Conservation (phyloP, 2,329 filamentous ascomycete genomes). For the Gaeumannomyces sp. region DNA sequence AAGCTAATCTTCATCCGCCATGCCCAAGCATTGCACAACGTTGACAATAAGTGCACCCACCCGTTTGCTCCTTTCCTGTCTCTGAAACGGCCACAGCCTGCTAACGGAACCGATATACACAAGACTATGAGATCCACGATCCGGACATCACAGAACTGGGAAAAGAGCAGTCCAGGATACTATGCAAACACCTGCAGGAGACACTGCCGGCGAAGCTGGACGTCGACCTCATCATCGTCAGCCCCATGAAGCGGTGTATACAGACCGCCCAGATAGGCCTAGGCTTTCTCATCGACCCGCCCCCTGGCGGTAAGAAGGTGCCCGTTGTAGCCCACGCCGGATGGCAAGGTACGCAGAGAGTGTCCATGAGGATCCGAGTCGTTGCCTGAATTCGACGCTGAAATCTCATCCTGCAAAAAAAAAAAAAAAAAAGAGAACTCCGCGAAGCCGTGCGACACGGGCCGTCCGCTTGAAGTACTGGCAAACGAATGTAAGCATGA, state of each 20-base stretch:
- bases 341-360: conserved; percentile 52
- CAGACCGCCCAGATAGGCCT: conserved; percentile 56
- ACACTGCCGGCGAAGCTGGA: conserved; percentile 35
- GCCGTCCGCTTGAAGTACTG: conserved; percentile 40
- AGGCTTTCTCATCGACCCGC: conserved; percentile 43
- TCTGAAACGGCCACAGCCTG: neutral
- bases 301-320: conserved; percentile 35
- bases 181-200: conserved; percentile 36
- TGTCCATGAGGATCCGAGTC: neutral
- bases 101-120: conserved; percentile 25
- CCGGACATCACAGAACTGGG: conserved; percentile 45
- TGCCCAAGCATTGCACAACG: conserved; percentile 64
- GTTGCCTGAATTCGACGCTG: too few species aligned
- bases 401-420: neutral
- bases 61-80: too few species aligned
- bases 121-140: conserved; percentile 42
- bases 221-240: conserved; percentile 52
- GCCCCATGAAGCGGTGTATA: conserved; percentile 59
- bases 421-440: conserved; percentile 41
- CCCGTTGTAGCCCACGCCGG: conserved; percentile 51
- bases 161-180: conserved; percentile 38
- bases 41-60: conserved; percentile 36
- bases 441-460: conserved; percentile 55
- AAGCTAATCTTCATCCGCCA: conserved; percentile 80
- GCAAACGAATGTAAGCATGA: conserved; percentile 31